phyloP scores from a whole-genome alignment of 2,329 filamentous ascomycete species.

The Xylariaceae sp. region DNA sequence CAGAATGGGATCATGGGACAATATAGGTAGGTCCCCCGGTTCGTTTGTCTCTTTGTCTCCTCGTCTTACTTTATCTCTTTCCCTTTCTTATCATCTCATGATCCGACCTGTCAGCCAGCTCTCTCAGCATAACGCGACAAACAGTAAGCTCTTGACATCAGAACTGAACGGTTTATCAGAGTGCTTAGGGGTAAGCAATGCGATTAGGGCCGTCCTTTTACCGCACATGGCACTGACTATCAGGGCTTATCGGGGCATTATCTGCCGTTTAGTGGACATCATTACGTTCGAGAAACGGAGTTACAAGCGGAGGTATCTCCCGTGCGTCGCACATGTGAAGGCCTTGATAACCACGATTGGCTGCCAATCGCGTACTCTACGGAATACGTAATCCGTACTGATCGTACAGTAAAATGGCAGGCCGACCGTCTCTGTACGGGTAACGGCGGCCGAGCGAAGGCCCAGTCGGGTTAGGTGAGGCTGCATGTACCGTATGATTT shows the following conservation, averaged over 20 bases:
- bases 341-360: too few relatives aligned
- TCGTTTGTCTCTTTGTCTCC: neutral
- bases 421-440: neutral
- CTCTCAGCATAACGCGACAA: neutral
- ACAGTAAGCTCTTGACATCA: neutral
- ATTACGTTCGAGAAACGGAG: neutral
- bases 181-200: neutral
- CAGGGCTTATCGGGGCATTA: neutral
- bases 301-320: too few relatives aligned
- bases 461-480: neutral
- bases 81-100: neutral
- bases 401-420: neutral
- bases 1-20: too few relatives aligned
- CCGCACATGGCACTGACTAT: neutral
- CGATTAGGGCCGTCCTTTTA: neutral
- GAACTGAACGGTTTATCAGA: neutral
- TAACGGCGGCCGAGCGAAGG: slow-evolving; percentile 10
- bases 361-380: neutral
- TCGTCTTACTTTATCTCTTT: neutral
- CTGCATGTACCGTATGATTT: neutral
- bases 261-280: neutral
- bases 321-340: too few relatives aligned
- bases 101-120: neutral
- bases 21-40: too few relatives aligned
- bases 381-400: neutral